phyloP scores from a whole-genome alignment of 371 early-diverging fungal genomes.

The Mortierella sp. region DNA sequence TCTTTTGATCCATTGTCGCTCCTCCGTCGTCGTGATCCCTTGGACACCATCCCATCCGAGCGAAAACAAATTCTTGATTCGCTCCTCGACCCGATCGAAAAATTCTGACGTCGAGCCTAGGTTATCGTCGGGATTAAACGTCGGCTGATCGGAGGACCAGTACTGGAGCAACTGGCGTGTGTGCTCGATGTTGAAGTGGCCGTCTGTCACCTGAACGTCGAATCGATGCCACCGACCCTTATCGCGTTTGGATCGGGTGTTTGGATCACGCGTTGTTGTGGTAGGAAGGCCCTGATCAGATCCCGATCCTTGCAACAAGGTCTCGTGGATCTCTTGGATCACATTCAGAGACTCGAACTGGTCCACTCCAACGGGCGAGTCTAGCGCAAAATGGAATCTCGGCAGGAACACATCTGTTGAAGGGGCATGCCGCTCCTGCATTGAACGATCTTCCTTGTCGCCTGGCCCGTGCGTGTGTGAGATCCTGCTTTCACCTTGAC shows the following conservation, averaged over 20 bases:
- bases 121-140: conserved; percentile 22
- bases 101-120: conserved; percentile 15
- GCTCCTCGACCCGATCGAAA: conserved; percentile 27
- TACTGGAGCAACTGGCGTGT: conserved; percentile 31
- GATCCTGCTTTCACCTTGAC: neutral
- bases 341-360: conserved; percentile 35
- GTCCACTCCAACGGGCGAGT: conserved; percentile 32
- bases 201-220: conserved; percentile 40
- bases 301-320: neutral
- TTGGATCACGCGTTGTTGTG: neutral
- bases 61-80: conserved; percentile 11
- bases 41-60: conserved; percentile 40
- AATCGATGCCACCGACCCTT: conserved; percentile 50
- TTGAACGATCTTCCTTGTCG: neutral
- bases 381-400: conserved; percentile 42
- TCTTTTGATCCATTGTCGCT: conserved; percentile 36
- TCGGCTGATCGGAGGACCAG: conserved; percentile 24
- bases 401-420: conserved; percentile 52
- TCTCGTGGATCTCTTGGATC: conserved; percentile 25
- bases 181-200: conserved; percentile 10
- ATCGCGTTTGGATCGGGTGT: conserved; percentile 6
- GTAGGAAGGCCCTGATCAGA: neutral
- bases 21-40: conserved; percentile 31
- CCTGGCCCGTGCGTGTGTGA: neutral
- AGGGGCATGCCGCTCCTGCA: neutral